Base-by-base conservation (phyloP, 73 alveolate species). In the Symbiodinium pilosum region DNA sequence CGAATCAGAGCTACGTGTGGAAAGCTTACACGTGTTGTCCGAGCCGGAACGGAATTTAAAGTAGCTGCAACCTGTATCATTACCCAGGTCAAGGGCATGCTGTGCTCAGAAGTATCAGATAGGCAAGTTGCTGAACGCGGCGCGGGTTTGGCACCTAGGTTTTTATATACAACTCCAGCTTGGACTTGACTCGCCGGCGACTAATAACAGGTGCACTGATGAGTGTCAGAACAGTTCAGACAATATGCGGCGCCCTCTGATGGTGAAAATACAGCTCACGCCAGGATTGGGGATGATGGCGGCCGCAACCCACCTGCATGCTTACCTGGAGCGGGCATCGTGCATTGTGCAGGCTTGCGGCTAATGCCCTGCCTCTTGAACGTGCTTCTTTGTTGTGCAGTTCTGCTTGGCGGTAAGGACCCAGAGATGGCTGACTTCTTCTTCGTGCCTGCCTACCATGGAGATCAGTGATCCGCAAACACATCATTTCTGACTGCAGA, bases 281-380 rank as follows among this genome's bases (percentile, higher is more conserved):
- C 3, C 59, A 89, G 95, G 95, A 43, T 89, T 77, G 32, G 95
- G 95, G 40, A 89, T 89, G 95, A 89, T 89, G 95, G 95, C 95
- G 38, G 95, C 95, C 28, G 95, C 95, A 39, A 64, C 87, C 36
- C 95, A 89, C 87, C 59, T 89, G 43, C 95, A 89, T 68, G 26
- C 95, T 28, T 89, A 89, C 38, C 47, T 89, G 95, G 77, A 89
- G 95, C 95, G 75, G 51, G 75, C 87, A 39, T 89, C 95, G 39
- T 89, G 95, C 75, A 5, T 43, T 20, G 75, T 84, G 77, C 71
- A 89, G 95, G 95, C 73, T n/a, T 8, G 47, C 73, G n/a, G n/a
- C n/a, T n/a, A 30, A 32, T n/a, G 69, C 39, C 77, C 34, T 34
- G 36, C 36, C n/a, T n/a, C n/a, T n/a, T 28, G 40, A 5, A 26